Conservation (phyloP, 2,329 filamentous ascomycete genomes). For the Sporothrix phasma region DNA sequence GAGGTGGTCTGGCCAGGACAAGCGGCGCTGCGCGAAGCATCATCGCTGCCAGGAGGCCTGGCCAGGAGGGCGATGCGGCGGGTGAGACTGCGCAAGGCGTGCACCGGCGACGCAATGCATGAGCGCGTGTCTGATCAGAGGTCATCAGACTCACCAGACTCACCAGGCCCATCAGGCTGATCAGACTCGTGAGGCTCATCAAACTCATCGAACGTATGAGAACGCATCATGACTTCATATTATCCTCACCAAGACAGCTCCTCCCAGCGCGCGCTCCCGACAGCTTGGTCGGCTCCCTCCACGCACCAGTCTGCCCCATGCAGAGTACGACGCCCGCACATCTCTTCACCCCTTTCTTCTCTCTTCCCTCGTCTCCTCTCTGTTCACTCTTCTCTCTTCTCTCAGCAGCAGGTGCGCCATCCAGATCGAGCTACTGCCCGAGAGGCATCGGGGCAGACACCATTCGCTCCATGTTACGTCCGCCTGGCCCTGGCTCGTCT, state of each 20-base stretch:
- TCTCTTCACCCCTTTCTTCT: not conserved
- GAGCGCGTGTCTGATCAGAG: too few species aligned
- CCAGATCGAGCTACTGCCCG: conserved; percentile 9
- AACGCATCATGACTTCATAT: too few species aligned
- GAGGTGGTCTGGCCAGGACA: conserved; percentile 15
- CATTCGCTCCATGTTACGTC: not conserved
- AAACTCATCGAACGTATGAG: too few species aligned
- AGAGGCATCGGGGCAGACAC: not conserved
- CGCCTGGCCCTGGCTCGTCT: not conserved
- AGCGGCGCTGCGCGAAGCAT: not conserved
- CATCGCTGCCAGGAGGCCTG: not conserved
- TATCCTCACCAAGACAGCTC: too few species aligned
- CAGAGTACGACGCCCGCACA: conserved; percentile 5
- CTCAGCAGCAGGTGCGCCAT: not conserved
- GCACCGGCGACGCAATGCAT: not conserved
- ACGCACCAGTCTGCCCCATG: not conserved
- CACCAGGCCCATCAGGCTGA: too few species aligned
- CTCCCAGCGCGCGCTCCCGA: conserved; percentile 2
- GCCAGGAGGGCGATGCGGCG: not conserved
- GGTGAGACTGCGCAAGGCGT: not conserved
- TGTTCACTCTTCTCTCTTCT: too few species aligned
- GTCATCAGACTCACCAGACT: too few species aligned
- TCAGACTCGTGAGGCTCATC: too few species aligned
- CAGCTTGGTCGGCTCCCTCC: conserved; percentile 8
- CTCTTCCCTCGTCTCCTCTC: too few species aligned